phyloP scores from a whole-genome alignment of 1,139 yeast species.

The Nakaseomyces kungkrabaensis region DNA sequence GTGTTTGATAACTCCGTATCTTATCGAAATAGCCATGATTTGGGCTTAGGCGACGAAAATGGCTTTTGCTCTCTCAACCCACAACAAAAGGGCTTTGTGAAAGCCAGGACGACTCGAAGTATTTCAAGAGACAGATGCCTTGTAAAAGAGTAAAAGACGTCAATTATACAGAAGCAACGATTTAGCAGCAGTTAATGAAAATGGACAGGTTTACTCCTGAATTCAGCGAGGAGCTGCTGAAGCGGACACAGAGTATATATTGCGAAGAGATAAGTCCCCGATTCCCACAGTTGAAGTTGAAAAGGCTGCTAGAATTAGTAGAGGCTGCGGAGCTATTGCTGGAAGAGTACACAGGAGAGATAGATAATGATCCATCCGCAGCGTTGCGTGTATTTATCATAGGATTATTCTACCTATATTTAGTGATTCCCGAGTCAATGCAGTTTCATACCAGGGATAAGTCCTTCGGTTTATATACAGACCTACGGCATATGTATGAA shows the following conservation, averaged over 20 bases:
- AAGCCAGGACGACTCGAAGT: too few relatives aligned
- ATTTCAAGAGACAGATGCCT: too few relatives aligned
- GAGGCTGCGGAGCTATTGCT: conserved; percentile 27
- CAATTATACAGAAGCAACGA: too few relatives aligned
- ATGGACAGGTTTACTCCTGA: conserved; percentile 30
- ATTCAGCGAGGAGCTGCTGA: conserved; percentile 29
- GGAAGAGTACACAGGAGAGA: conserved; percentile 22
- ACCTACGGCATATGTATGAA: conserved; percentile 29
- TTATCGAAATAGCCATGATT: too few relatives aligned
- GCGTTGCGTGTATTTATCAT: conserved; percentile 28
- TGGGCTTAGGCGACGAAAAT: background rate
- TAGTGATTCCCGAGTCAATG: conserved; percentile 32
- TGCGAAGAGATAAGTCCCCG: conserved; percentile 25
- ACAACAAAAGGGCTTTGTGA: too few relatives aligned
- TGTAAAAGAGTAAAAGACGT: background rate
- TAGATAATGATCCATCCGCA: conserved; percentile 15
- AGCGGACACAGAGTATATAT: conserved; percentile 25
- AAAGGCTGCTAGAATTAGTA: conserved; percentile 28
- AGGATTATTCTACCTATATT: conserved; percentile 31
- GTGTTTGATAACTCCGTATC: too few relatives aligned
- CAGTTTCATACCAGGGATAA: conserved; percentile 34
- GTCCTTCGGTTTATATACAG: conserved; percentile 30
- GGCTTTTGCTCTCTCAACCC: background rate
- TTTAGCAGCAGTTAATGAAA: background rate
- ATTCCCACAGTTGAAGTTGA: conserved; percentile 23